These are phyloP conservation scores for Exophiala xenobiotica DNA, from an alignment of 2,329 filamentous ascomycete genomes.

Conservation along the genomic window DNA sequence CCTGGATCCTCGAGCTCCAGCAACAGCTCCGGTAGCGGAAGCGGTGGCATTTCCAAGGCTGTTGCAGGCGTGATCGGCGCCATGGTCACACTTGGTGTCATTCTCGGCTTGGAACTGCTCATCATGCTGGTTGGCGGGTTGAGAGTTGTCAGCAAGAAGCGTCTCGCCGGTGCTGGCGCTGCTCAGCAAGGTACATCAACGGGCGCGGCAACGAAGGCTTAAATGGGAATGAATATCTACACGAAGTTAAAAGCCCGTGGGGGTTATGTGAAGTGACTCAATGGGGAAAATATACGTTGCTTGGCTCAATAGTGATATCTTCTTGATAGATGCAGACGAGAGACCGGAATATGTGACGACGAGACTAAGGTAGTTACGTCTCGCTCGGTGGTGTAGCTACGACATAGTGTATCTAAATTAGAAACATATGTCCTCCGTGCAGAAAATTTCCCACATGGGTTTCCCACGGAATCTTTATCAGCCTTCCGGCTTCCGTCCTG, in stretches of 20 bases:
- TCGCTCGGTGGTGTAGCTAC: no score
- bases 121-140: slow-evolving; percentile 58
- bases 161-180: slow-evolving; percentile 27
- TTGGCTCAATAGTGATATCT: no score
- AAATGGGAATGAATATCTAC: neutral
- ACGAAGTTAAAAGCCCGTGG: neutral
- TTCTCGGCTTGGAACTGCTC: slow-evolving; percentile 57
- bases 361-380: no score
- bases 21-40: slow-evolving; percentile 38
- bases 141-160: slow-evolving; percentile 58
- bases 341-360: no score
- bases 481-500: no score
- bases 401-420: no score
- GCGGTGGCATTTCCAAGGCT: slow-evolving; percentile 60
- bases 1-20: slow-evolving; percentile 32
- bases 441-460: no score
- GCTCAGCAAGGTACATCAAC: neutral
- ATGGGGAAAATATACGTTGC: no score
- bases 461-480: no score
- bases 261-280: no score
- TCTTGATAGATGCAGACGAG: no score
- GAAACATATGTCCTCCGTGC: no score
- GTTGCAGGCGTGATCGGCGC: slow-evolving; percentile 81
- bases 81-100: slow-evolving; percentile 64
- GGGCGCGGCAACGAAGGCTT: slow-evolving; percentile 5